Evolutionary conservation across 768 basidiomycete genomes (phyloP).

Genomic region (Lentinula sp.): DNA sequence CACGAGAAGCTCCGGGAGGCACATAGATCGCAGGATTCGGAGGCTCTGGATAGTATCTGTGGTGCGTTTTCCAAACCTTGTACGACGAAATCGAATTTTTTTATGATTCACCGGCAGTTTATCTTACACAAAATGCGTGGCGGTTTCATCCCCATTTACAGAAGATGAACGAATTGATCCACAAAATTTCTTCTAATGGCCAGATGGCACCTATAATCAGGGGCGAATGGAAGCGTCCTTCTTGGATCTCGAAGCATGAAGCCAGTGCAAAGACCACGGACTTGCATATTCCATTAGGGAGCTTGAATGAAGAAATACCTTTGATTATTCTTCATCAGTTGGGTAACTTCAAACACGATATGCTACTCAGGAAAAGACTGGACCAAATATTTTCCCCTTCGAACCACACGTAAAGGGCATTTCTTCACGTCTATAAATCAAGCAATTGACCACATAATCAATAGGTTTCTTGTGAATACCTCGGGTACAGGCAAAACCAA

Average conservation of each 20-base stretch:
- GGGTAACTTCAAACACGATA: background rate
- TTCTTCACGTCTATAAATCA: no score
- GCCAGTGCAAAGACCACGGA: background rate
- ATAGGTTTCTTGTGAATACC: conserved; percentile 1
- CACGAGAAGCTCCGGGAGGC: background rate
- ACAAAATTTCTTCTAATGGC: background rate
- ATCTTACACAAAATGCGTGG: background rate
- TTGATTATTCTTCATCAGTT: background rate
- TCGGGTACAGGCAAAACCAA: conserved; percentile 3
- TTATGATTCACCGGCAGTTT: background rate
- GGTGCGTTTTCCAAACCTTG: background rate
- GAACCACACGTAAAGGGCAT: background rate
- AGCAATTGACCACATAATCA: background rate
- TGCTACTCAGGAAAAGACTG: background rate
- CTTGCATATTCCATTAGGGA: background rate
- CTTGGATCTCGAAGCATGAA: background rate
- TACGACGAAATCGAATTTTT: background rate
- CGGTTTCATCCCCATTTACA: background rate
- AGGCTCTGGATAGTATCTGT: background rate
- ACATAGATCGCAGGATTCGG: background rate
- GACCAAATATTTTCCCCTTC: background rate
- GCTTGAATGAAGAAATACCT: background rate
- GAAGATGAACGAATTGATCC: background rate
- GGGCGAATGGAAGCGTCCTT: background rate
- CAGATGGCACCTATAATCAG: background rate